These are phyloP conservation scores for Xylaria sp. DNA, from an alignment of 2,329 filamentous ascomycete species.

Conservation along the genomic window DNA sequence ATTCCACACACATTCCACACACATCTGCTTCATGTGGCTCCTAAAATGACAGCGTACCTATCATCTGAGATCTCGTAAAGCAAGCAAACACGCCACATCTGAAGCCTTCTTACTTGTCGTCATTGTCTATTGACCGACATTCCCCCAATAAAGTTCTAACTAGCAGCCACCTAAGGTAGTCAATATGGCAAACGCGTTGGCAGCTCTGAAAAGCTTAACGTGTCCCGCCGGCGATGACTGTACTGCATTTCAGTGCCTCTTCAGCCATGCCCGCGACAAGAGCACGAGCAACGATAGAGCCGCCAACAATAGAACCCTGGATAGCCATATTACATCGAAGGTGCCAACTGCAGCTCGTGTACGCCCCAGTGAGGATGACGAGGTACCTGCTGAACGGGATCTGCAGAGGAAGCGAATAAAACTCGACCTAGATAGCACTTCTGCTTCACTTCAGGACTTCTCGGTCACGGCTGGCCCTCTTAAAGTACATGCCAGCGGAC, in stretches of 20 bases:
- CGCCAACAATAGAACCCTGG: conserved; percentile 9
- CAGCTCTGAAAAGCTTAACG: conserved; percentile 54
- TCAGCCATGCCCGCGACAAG: conserved; percentile 50
- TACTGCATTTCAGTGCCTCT: conserved; percentile 57
- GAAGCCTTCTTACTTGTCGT: neutral
- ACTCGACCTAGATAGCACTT: conserved; percentile 22
- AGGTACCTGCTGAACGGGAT: conserved; percentile 22
- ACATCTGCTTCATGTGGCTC: neutral
- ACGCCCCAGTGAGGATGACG: neutral
- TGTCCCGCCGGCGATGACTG: conserved; percentile 56
- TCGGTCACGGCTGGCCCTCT: neutral
- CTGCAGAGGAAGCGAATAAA: conserved; percentile 39
- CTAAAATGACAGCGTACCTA: conserved; percentile 5
- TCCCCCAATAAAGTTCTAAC: neutral
- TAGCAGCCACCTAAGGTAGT: neutral
- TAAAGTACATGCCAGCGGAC: conserved; percentile 9
- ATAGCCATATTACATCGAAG: neutral
- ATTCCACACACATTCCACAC: neutral
- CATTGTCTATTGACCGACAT: conserved; percentile 1
- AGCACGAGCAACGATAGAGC: conserved; percentile 28
- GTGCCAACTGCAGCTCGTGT: conserved; percentile 8
- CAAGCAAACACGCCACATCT: neutral
- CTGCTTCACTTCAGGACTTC: conserved; percentile 7
- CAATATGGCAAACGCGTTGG: conserved; percentile 38
- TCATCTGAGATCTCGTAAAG: conserved; percentile 1